Evolutionary conservation across 2,329 filamentous ascomycete species (phyloP), one percentile per base, ranked within the genome.

Genomic region (Diaporthe velutina): DNA sequence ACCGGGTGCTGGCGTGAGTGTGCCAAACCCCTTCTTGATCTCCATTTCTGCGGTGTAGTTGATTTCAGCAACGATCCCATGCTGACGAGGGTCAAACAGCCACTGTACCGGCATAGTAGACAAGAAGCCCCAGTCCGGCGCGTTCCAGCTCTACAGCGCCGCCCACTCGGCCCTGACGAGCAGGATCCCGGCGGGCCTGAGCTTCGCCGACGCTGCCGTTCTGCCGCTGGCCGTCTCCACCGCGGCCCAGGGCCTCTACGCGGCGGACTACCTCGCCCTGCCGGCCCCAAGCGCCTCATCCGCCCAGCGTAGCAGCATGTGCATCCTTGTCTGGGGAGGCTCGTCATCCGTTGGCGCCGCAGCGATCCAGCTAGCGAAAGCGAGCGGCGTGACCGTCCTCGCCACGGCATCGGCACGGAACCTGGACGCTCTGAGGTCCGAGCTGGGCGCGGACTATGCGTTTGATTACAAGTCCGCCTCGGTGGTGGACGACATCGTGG

Each of bases 1-100:
- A 80, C 64, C 77, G 78, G 15, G 79, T 80, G 15, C 45, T 77
- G 3, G 55, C 73, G 40, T 68, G n/a, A 45, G 35, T 66, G 10
- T 35, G 2, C 5, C 22, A n/a, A n/a, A n/a, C n/a, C n/a, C n/a
- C n/a, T n/a, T n/a, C n/a, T n/a, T n/a, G n/a, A n/a, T 28, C 42
- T 25, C 10, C 9, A 40, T 42, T 30, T 33, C 19, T 15, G n/a
- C 25, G 5, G 8, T 9, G 22, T 10, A 52, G 25, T 22, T n/a
- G 28, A 7, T 22, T 10, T 7, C 40, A 25, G 3, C 19, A 38
- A 2, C 7, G 42, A 33, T 5, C 4, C 0, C 2, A 9, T n/a
- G 40, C 60, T 64, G 12, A 58, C 38, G n/a, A 28, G 30, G n/a
- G 3, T 7, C 10, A 19, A 9, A 0, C 33, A 74, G 73, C 6